A percentile compares a stretch with the other conserved stretches of the same genome.
Conservation (phyloP, 2,329 filamentous ascomycete species). For the Didymella segeticola region DNA sequence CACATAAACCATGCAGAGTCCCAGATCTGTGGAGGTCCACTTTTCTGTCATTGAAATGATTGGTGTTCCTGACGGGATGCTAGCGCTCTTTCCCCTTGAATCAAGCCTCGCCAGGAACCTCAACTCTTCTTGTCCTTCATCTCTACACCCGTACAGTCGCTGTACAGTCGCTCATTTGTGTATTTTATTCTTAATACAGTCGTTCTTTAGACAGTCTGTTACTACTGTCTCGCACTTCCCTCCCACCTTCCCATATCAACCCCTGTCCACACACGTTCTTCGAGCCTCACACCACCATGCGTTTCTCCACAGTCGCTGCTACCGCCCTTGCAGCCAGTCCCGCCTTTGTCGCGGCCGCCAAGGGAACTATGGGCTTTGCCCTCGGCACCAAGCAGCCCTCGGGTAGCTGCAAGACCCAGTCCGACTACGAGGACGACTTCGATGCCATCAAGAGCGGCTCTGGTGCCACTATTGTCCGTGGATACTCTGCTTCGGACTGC, state of each 20-base stretch:
- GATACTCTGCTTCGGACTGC: slow-evolving; percentile 72
- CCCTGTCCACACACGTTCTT: slow-evolving; percentile 1
- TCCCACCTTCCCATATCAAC: slow-evolving; percentile 1
- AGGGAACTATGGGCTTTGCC: slow-evolving; percentile 68
- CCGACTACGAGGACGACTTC: slow-evolving; percentile 72
- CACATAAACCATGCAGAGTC: not conserved
- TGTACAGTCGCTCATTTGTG: slow-evolving; percentile 37
- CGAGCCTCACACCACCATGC: slow-evolving; percentile 34
- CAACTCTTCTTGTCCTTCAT: slow-evolving; percentile 20
- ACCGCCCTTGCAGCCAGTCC: slow-evolving; percentile 50
- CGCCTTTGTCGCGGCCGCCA: slow-evolving; percentile 56
- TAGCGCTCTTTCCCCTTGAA: slow-evolving; percentile 37
- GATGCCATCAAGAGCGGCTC: slow-evolving; percentile 62
- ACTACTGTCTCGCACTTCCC: not conserved
- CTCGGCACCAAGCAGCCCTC: slow-evolving; percentile 69
- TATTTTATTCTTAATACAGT: slow-evolving; percentile 23
- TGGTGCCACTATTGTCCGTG: slow-evolving; percentile 64
- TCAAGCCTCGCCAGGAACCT: slow-evolving; percentile 24
- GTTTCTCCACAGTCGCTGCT: slow-evolving; percentile 42
- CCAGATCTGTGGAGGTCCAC: slow-evolving; percentile 21
- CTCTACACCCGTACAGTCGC: slow-evolving; percentile 25
- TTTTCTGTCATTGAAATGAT: slow-evolving; percentile 10
- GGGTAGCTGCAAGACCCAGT: slow-evolving; percentile 64
- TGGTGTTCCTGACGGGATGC: slow-evolving; percentile 25
- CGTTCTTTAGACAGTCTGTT: slow-evolving; percentile 15